Percentiles rank a stretch among this genome's conserved stretches.
Evolutionary conservation across 495 filamentous ascomycete genomes (phyloP).

Genomic region (Penicillium alfredii): DNA sequence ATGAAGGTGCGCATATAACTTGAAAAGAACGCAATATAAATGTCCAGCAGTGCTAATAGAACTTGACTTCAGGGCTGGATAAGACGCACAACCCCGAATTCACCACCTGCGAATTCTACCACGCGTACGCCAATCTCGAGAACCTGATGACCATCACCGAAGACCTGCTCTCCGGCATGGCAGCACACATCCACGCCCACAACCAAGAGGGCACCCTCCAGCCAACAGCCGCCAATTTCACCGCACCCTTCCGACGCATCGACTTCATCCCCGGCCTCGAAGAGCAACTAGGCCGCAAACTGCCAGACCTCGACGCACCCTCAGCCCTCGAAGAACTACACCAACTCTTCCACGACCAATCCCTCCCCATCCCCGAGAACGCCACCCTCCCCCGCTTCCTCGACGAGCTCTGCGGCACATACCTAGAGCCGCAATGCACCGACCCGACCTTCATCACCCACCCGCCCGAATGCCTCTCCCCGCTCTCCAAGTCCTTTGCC

Average conservation of each 20-base stretch:
- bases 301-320: constrained; percentile 60
- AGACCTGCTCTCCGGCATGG: constrained; percentile 54
- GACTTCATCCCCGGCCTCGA: constrained; percentile 82
- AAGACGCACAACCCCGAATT: constrained; percentile 95
- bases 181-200: constrained; percentile 43
- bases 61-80: constrained; percentile 57
- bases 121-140: constrained; percentile 70
- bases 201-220: constrained; percentile 45
- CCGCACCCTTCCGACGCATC: constrained; percentile 56
- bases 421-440: constrained; percentile 66
- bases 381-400: constrained; percentile 73
- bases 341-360: constrained; percentile 50
- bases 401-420: constrained; percentile 69
- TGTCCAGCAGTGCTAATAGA: too few relatives aligned
- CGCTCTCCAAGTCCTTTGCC: constrained; percentile 79
- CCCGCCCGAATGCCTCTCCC: constrained; percentile 87
- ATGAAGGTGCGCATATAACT: constrained; percentile 60
- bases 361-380: constrained; percentile 44
- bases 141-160: constrained; percentile 74
- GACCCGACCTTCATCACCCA: constrained; percentile 84
- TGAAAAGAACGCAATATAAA: not conserved
- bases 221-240: constrained; percentile 51
- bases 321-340: constrained; percentile 52
- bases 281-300: constrained; percentile 48
- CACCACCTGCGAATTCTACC: constrained; percentile 95